phyloP scores from a whole-genome alignment of 768 basidiomycete genomes.

The Phylloporus sp. region DNA sequence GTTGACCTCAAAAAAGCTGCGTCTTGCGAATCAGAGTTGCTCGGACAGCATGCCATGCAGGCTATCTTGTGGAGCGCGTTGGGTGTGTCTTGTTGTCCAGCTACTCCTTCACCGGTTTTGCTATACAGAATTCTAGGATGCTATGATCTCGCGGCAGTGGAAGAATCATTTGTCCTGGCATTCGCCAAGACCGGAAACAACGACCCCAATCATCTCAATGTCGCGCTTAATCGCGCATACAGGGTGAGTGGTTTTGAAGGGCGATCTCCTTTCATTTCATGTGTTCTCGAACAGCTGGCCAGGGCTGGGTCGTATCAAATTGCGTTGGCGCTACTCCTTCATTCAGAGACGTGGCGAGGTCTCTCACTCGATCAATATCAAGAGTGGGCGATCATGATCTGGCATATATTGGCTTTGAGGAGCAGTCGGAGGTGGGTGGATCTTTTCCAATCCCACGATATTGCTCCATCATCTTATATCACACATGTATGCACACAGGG shows the following conservation, averaged over 20 bases:
- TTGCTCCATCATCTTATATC: conserved; percentile 6
- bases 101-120: neutral
- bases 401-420: conserved; percentile 68
- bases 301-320: conserved; percentile 64
- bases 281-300: conserved; percentile 44
- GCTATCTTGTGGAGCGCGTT: conserved; percentile 66
- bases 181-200: conserved; percentile 56
- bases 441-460: neutral
- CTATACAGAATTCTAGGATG: conserved; percentile 47
- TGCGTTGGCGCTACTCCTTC: conserved; percentile 57
- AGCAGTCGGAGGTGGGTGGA: conserved; percentile 58
- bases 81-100: conserved; percentile 38
- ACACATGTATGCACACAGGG: conserved; percentile 32
- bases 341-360: conserved; percentile 66
- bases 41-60: conserved; percentile 70
- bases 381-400: conserved; percentile 72
- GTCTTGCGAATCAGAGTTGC: conserved; percentile 55
- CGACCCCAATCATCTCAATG: conserved; percentile 57
- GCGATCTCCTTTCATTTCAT: conserved; percentile 7
- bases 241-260: conserved; percentile 39
- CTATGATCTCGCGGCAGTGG: conserved; percentile 53
- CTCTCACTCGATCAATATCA: conserved; percentile 59
- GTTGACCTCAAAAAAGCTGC: conserved; percentile 49
- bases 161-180: conserved; percentile 65
- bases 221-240: conserved; percentile 62